phyloP scores from a whole-genome alignment of 345 rosid genomes.

The Syzygium grande region DNA sequence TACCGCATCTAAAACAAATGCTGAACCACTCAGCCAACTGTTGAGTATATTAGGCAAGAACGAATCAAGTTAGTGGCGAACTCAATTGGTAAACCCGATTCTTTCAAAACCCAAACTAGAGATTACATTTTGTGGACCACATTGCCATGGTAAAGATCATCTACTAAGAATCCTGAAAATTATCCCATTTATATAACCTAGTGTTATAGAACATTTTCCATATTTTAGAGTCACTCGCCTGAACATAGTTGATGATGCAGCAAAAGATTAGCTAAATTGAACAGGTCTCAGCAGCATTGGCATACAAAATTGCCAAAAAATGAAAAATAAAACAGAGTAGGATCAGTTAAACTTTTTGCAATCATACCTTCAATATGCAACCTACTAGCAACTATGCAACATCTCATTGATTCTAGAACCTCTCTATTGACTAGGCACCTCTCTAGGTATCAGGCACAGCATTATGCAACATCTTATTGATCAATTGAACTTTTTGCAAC shows the following conservation, averaged over 20 bases:
- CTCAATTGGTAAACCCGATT: background rate
- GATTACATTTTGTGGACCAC: background rate
- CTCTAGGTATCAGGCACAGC: background rate
- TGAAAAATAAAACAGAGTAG: background rate
- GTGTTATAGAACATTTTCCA: background rate
- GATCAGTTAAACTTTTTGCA: background rate
- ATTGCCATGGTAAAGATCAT: background rate
- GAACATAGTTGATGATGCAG: background rate
- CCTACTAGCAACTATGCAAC: background rate
- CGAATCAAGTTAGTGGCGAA: background rate
- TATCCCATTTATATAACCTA: background rate
- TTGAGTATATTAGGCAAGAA: background rate
- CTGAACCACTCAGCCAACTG: background rate
- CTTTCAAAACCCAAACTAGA: background rate
- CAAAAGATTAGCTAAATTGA: background rate
- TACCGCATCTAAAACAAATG: background rate
- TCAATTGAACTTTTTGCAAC: background rate
- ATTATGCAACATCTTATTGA: background rate
- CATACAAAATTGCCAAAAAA: background rate
- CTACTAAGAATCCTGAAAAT: background rate
- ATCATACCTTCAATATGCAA: background rate
- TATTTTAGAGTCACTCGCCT: background rate
- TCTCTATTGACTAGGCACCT: background rate
- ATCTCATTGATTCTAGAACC: background rate
- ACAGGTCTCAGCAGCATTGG: background rate